Conservation (phyloP, 164 flowering plant species). For the Brasenia schreberi region DNA sequence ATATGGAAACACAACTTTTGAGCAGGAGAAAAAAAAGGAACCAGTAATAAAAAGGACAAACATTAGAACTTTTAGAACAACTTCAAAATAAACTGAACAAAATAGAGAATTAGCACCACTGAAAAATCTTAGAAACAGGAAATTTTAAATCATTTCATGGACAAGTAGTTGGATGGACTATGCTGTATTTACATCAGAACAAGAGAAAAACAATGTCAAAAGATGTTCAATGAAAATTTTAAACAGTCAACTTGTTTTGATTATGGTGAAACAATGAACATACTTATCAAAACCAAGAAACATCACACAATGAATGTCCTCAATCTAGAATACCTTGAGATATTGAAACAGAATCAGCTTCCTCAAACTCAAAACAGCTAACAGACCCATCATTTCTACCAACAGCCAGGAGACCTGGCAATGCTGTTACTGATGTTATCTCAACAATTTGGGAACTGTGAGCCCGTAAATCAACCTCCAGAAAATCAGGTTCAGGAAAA, state of each 20-base stretch:
- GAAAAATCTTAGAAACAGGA: neutral
- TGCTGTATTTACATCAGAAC: too few species aligned
- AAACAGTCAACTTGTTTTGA: too few species aligned
- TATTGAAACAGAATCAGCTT: slow-evolving; percentile 17
- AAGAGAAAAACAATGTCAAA: too few species aligned
- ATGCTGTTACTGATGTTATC: slow-evolving; percentile 45
- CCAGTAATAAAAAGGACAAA: too few species aligned
- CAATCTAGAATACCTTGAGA: slow-evolving; percentile 32
- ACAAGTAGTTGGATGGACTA: too few species aligned
- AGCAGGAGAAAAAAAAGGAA: too few species aligned
- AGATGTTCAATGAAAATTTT: too few species aligned
- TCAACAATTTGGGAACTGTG: slow-evolving; percentile 15
- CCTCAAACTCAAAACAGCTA: slow-evolving; percentile 42
- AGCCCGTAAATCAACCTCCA: slow-evolving; percentile 25
- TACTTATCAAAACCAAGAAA: too few species aligned
- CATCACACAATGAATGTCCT: neutral
- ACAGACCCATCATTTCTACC: slow-evolving; percentile 67
- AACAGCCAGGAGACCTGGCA: slow-evolving; percentile 37
- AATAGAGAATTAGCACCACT: neutral
- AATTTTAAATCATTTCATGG: too few species aligned
- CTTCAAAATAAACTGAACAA: neutral
- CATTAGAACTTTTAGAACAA: neutral
- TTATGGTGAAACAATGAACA: too few species aligned
- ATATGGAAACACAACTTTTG: too few species aligned
- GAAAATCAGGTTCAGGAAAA: slow-evolving; percentile 28